Evolutionary conservation across 768 basidiomycete genomes (phyloP), one percentile per base, ranked within the genome.

Genomic region (Psilocybe cubensis): DNA sequence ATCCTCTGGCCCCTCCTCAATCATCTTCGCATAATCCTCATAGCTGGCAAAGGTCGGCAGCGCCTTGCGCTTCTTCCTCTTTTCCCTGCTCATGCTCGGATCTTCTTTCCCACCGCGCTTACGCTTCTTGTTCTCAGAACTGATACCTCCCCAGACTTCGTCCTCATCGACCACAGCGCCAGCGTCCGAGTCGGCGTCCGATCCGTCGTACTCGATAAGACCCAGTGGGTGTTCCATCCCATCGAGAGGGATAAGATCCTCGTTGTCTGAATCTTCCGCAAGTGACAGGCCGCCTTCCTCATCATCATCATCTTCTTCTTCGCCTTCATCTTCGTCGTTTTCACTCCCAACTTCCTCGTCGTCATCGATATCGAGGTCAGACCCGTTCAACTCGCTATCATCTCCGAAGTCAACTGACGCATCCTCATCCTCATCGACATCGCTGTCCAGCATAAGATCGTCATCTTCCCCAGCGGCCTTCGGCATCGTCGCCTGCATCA

Each of bases 401-500:
- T 38, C 35, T 11, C n/a, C 35, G n/a, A 38, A 38, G 35, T 38
- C 35, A 4, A 38, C 12, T 14, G 35, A n/a, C 35, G n/a, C 76
- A n/a, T 79, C 69, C 27, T 71, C 76, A 9, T 68, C 68, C 29
- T 75, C 68, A 47, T 65, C 63, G 12, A 70, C 68, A 6, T 74
- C 79, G 29, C 69, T 74, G 46, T 48, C 46, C 3, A 77, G 76
- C 52, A 77, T 56, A 23, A 80, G 69, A 17, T 75, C 75, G 20
- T 79, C 72, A 40, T 75, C 81, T 17, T 84, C 85, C 10, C 78
- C 84, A 3, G 68, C 68, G 18, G 76, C 78, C 56, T 77, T 81
- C 2, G 91, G 92, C 83, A 96, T 88, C 2, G 85, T 83, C n/a
- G 85, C 83, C 79, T 92, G 85, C 92, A 96, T 96, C 0, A 85